Conservation (phyloP, 2,329 filamentous ascomycete species). For the Colletotrichum liaoningense region DNA sequence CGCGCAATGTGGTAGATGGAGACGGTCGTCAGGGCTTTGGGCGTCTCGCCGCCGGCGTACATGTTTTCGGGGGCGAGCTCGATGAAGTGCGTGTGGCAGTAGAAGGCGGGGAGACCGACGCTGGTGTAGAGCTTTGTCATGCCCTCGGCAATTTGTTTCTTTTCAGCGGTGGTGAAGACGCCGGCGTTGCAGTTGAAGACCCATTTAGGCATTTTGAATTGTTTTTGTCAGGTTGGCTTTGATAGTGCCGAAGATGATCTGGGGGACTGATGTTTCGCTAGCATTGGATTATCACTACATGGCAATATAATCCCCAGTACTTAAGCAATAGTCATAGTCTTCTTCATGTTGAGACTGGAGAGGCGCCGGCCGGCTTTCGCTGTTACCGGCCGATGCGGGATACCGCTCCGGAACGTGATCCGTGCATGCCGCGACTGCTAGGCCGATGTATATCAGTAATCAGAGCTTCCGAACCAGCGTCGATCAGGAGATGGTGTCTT, state of each 20-base stretch:
- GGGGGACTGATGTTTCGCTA: no score
- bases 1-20: conserved; percentile 17
- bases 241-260: no score
- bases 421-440: background rate
- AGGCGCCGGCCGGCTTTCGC: no score
- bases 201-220: conserved; percentile 15
- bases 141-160: conserved; percentile 18
- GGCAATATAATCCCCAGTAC: no score
- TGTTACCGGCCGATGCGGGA: no score
- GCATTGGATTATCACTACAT: no score
- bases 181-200: conserved; percentile 8
- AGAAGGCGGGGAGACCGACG: conserved; percentile 1
- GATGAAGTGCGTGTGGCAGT: conserved; percentile 36
- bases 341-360: background rate
- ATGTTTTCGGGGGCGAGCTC: conserved; percentile 44
- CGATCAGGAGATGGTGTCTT: background rate
- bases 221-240: no score
- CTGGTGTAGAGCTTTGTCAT: conserved; percentile 13
- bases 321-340: background rate
- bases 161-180: conserved; percentile 9
- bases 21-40: background rate
- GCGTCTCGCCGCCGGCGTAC: conserved; percentile 55
- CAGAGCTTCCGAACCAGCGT: background rate
- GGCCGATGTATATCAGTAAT: background rate
- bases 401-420: background rate